Conservation (phyloP, 345 rosid species). For the Anastatica hierochuntica region DNA sequence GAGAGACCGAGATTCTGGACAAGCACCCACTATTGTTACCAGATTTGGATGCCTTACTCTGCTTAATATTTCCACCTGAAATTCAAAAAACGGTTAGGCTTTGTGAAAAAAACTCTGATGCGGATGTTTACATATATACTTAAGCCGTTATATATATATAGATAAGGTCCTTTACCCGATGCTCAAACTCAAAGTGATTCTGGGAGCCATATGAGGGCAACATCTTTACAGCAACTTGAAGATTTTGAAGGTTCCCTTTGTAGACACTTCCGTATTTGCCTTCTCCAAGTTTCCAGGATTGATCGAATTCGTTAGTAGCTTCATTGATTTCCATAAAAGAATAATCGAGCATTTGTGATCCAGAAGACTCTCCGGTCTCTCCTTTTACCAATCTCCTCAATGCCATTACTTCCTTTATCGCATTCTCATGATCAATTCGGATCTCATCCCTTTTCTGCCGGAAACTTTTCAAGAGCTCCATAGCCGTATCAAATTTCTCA, state of each 20-base stretch:
- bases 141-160: neutral
- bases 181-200: constrained; percentile 44
- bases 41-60: constrained; percentile 87
- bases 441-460: constrained; percentile 63
- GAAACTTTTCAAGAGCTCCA: constrained; percentile 63
- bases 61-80: constrained; percentile 47
- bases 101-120: neutral
- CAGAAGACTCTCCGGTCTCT: constrained; percentile 37
- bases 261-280: constrained; percentile 73
- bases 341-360: constrained; percentile 53
- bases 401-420: constrained; percentile 33
- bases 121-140: neutral
- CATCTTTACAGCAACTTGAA: constrained; percentile 78
- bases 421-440: constrained; percentile 43
- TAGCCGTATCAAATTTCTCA: constrained; percentile 75
- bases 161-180: constrained; percentile 50
- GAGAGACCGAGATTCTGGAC: constrained; percentile 72
- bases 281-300: constrained; percentile 72
- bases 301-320: constrained; percentile 68
- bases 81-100: neutral
- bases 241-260: constrained; percentile 57
- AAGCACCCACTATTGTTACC: constrained; percentile 61
- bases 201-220: constrained; percentile 69
- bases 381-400: constrained; percentile 32
- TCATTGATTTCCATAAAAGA: constrained; percentile 73